phyloP scores from a whole-genome alignment of 208 protist species.

The Leishmania major region DNA sequence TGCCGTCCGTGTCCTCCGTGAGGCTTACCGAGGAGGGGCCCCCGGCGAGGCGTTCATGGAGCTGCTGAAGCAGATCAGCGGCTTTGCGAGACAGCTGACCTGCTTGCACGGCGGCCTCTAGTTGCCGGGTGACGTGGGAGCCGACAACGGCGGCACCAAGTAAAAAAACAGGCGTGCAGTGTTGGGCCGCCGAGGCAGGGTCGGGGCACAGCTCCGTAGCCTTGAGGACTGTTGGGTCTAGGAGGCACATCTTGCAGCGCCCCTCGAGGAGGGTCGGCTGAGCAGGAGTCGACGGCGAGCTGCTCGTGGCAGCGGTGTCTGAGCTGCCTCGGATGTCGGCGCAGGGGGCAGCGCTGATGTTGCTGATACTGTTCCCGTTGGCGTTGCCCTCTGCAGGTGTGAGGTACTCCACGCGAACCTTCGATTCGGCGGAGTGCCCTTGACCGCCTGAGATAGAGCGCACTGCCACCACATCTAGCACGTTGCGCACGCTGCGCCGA shows the following conservation, averaged over 20 bases:
- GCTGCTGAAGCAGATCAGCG: constrained; percentile 19
- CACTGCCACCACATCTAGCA: constrained; percentile 34
- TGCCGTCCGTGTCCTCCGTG: background rate
- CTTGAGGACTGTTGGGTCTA: constrained; percentile 18
- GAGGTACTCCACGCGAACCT: background rate
- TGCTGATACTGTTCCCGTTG: background rate
- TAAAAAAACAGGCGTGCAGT: constrained; percentile 2
- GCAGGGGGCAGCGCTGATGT: background rate
- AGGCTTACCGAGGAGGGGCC: background rate
- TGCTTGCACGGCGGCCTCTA: constrained; percentile 4
- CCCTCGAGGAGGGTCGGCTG: constrained; percentile 2
- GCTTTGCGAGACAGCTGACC: constrained; percentile 1
- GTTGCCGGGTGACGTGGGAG: background rate
- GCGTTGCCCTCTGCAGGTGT: background rate
- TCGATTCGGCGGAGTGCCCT: background rate
- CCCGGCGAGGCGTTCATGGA: constrained; percentile 10
- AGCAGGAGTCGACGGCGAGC: background rate
- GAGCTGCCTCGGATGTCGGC: background rate
- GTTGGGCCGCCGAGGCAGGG: background rate
- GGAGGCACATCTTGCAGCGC: constrained; percentile 25
- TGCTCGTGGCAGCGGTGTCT: background rate
- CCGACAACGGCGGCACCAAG: constrained; percentile 1
- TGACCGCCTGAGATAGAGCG: background rate
- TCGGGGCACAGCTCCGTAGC: background rate
- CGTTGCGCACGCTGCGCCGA: constrained; percentile 68